Evolutionary conservation across 176 grass and related monocot species (phyloP).

Genomic region (sorghum (Sorghum bicolor)): DNA sequence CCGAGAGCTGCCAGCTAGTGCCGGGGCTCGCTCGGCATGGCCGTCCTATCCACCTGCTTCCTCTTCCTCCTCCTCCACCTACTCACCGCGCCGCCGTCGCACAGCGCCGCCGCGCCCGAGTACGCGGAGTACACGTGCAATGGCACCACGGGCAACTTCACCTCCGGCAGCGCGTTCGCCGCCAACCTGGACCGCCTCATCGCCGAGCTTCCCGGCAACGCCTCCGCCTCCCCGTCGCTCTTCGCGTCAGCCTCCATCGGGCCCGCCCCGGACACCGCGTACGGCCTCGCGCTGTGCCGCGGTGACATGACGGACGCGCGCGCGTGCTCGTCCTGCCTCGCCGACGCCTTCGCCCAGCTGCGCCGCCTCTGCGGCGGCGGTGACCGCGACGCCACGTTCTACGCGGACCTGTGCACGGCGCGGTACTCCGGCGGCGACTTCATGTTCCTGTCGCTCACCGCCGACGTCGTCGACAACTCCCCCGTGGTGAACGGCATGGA

Average conservation of each 20-base stretch:
- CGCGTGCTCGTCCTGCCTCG: constrained; percentile 31
- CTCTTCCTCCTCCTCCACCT: background rate
- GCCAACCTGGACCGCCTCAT: constrained; percentile 43
- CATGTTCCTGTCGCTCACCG: background rate
- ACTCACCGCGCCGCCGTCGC: background rate
- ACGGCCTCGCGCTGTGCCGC: constrained; percentile 38
- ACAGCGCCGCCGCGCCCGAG: background rate
- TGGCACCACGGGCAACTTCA: constrained; percentile 46
- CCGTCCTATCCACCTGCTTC: background rate
- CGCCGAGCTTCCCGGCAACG: constrained; percentile 13
- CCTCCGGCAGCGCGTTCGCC: constrained; percentile 27
- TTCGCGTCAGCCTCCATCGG: constrained; percentile 25
- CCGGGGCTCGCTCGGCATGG: background rate
- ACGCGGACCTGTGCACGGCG: constrained; percentile 17
- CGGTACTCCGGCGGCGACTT: constrained; percentile 3
- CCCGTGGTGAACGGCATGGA: constrained; percentile 38
- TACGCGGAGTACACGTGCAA: constrained; percentile 32
- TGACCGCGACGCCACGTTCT: constrained; percentile 40
- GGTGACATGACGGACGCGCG: constrained; percentile 16
- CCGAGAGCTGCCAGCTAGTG: too few species aligned
- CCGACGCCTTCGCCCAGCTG: background rate
- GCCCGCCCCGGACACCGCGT: background rate
- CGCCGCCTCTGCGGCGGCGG: constrained; percentile 29
- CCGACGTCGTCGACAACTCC: constrained; percentile 12
- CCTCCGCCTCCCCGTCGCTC: constrained; percentile 4